Percentiles rank a stretch among this genome's conserved stretches.
These are phyloP conservation scores for Cutaneotrichosporon sp. DNA, from an alignment of 1,284 basidiomycete species.

Conservation along the genomic window DNA sequence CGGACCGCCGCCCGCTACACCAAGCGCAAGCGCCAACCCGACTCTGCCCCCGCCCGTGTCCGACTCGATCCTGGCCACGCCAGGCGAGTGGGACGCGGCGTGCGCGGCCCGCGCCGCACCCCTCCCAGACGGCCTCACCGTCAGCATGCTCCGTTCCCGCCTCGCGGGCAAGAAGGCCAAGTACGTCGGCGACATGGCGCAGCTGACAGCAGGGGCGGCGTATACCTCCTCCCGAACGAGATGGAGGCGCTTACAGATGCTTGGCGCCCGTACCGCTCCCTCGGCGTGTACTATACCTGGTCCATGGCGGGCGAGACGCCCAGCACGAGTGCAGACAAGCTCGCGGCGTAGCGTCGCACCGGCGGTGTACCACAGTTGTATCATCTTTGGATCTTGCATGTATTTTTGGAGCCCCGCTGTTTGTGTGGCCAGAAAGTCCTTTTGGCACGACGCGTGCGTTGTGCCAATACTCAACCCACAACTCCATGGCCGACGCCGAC, in stretches of 20 bases:
- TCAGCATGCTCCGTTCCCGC: constrained; percentile 59
- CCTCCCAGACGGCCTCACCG: constrained; percentile 60
- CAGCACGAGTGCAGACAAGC: not conserved
- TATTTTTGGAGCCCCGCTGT: too few species aligned
- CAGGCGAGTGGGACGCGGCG: constrained; percentile 20
- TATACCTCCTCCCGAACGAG: constrained; percentile 69
- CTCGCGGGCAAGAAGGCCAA: constrained; percentile 75
- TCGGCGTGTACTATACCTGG: constrained; percentile 55
- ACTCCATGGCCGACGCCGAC: too few species aligned
- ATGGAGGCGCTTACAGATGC: constrained; percentile 70
- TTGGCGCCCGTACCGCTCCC: constrained; percentile 74
- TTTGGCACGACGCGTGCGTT: too few species aligned
- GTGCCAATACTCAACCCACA: too few species aligned
- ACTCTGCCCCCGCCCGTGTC: constrained; percentile 11
- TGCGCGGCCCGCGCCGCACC: constrained; percentile 37
- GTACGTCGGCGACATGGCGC: constrained; percentile 52
- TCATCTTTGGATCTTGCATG: too few species aligned
- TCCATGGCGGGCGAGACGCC: constrained; percentile 35
- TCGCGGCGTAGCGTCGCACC: too few species aligned
- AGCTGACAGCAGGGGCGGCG: constrained; percentile 55
- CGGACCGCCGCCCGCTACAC: constrained; percentile 13
- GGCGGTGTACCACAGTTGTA: too few species aligned
- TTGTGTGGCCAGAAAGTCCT: too few species aligned
- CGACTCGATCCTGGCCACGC: constrained; percentile 8
- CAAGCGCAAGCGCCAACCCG: constrained; percentile 14